phyloP scores from a whole-genome alignment of 2,329 filamentous ascomycete genomes.

The Moelleriella libera region DNA sequence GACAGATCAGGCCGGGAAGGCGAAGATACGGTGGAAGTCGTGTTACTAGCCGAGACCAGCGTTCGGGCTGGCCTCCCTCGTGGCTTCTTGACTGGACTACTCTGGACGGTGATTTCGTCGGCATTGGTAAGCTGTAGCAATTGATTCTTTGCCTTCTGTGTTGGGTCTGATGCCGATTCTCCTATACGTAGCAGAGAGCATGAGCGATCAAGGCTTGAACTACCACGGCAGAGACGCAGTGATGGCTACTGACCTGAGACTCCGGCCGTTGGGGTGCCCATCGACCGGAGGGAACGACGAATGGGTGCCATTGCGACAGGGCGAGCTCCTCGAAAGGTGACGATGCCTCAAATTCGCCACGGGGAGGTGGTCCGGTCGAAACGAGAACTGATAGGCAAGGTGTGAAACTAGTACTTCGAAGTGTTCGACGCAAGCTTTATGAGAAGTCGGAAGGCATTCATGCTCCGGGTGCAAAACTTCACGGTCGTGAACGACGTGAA shows the following conservation, averaged over 20 bases:
- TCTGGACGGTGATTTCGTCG: not conserved
- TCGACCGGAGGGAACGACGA: not conserved
- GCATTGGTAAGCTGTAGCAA: not conserved
- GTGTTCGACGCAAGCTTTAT: no score
- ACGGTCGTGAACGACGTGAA: no score
- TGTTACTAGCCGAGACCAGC: constrained; percentile 7
- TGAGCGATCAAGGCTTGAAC: no score
- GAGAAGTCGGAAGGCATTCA: no score
- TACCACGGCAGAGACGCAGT: no score
- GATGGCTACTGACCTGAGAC: not conserved
- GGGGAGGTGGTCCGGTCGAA: no score
- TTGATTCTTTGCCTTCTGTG: constrained; percentile 1
- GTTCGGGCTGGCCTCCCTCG: constrained; percentile 12
- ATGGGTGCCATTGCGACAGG: not conserved
- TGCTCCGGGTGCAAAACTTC: no score
- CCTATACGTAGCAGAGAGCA: no score
- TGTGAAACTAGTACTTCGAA: no score
- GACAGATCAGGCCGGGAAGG: constrained; percentile 12
- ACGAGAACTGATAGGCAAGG: no score
- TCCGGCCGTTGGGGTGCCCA: not conserved
- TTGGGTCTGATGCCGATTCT: not conserved
- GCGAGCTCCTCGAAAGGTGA: not conserved
- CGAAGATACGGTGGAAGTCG: constrained; percentile 3
- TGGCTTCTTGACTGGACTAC: constrained; percentile 5
- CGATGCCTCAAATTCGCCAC: not conserved